A percentile compares a stretch with the other conserved stretches of the same genome.
phyloP scores from a whole-genome alignment of 306 rosid species.

The Citrullus colocynthis region DNA sequence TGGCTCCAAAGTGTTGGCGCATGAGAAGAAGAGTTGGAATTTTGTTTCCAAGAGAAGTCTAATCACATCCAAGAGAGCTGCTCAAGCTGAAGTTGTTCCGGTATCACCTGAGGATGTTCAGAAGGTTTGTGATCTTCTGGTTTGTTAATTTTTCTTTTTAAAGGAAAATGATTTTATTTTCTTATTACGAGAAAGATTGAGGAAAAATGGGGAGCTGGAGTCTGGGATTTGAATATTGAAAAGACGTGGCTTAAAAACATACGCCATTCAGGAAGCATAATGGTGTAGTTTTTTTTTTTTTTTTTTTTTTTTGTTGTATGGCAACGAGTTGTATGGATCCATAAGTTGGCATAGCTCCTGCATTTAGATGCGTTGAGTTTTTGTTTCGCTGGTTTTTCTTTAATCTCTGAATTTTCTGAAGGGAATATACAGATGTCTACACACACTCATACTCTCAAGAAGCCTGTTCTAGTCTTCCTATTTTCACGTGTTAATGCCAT shows the following conservation, averaged over 20 bases:
- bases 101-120: slow-evolving; percentile 61
- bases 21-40: slow-evolving; percentile 11
- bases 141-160: background rate
- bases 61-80: slow-evolving; percentile 39
- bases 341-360: background rate
- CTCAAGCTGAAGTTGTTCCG: slow-evolving; percentile 52
- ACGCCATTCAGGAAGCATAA: background rate
- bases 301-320: background rate
- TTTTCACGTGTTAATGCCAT: background rate
- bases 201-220: background rate
- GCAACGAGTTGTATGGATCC: background rate
- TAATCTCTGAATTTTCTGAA: background rate
- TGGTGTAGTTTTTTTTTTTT: background rate
- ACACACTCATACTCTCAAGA: background rate
- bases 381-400: background rate
- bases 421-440: background rate
- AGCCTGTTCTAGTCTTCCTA: background rate
- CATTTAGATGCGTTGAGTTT: background rate
- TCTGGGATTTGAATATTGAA: background rate
- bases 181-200: background rate
- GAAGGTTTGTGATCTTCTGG: slow-evolving; percentile 33
- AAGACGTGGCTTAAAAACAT: background rate
- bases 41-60: slow-evolving; percentile 11
- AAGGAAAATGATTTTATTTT: background rate
- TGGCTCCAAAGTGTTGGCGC: slow-evolving; percentile 18